Conservation (phyloP, 2,329 filamentous ascomycete species). For the Aspergillus persii region DNA sequence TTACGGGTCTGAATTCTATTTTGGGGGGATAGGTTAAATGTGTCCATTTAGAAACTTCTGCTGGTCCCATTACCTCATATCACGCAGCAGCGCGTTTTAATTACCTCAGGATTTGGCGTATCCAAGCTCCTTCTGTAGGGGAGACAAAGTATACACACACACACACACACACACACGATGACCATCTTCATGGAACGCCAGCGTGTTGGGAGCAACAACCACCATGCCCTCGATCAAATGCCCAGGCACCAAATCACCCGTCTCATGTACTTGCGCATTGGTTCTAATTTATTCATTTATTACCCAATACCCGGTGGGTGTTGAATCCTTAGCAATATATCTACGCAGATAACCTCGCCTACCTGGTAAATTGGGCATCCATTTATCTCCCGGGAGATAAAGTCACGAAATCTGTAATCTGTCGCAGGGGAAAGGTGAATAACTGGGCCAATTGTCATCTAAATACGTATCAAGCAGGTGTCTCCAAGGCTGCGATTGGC, state of each 20-base stretch:
- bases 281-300: constrained; percentile 8
- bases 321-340: constrained; percentile 2
- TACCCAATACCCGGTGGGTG: not conserved
- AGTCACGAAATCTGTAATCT: not conserved
- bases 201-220: not conserved
- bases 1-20: no score
- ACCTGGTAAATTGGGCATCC: not conserved
- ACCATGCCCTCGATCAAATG: not conserved
- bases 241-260: not conserved
- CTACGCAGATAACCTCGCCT: constrained; percentile 1
- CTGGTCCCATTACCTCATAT: no score
- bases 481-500: not conserved
- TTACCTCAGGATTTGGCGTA: constrained; percentile 2
- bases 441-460: constrained; percentile 3
- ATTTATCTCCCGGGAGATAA: not conserved
- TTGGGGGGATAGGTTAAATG: no score
- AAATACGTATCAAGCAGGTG: not conserved
- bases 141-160: no score
- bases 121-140: not conserved
- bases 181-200: not conserved
- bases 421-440: not conserved
- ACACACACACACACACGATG: not conserved
- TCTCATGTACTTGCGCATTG: constrained; percentile 5
- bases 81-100: no score
- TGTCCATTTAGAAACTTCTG: no score